These are phyloP conservation scores for Conticribra guillardii DNA, from an alignment of 108 stramenopile genomes.

Conservation along the genomic window DNA sequence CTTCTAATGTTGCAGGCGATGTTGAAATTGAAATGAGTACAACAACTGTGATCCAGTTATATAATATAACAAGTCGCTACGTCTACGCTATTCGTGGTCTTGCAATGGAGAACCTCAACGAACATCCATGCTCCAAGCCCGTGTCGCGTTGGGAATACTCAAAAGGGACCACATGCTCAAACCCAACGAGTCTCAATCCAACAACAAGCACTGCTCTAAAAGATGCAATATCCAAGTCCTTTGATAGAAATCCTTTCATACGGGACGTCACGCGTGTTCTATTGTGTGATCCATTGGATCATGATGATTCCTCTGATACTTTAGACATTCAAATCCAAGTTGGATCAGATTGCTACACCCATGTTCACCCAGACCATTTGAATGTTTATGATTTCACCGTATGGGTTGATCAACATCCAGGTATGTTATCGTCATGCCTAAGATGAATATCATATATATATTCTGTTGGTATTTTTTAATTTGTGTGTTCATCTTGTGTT, in stretches of 20 bases:
- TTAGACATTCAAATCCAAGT: conserved; percentile 44
- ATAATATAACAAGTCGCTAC: conserved; percentile 33
- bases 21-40: conserved; percentile 29
- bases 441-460: too few relatives aligned
- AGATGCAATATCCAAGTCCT: conserved; percentile 17
- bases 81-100: conserved; percentile 61
- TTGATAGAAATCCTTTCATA: conserved; percentile 26
- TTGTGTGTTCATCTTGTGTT: not conserved
- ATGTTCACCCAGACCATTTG: conserved; percentile 58
- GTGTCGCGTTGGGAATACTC: conserved; percentile 34
- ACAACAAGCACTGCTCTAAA: conserved; percentile 22
- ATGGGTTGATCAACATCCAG: conserved; percentile 39
- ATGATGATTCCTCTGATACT: conserved; percentile 8
- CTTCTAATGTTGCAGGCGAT: conserved; percentile 23
- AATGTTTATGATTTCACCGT: conserved; percentile 68
- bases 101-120: conserved; percentile 30
- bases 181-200: conserved; percentile 7
- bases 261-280: conserved; percentile 27
- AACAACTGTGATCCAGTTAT: conserved; percentile 21
- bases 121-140: conserved; percentile 28
- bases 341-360: conserved; percentile 40
- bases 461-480: not conserved
- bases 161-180: conserved; percentile 24
- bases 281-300: conserved; percentile 16
- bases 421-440: too few relatives aligned